Base-by-base conservation (phyloP, 2,329 filamentous ascomycete species). In the Tolypocladium cylindrosporum region DNA sequence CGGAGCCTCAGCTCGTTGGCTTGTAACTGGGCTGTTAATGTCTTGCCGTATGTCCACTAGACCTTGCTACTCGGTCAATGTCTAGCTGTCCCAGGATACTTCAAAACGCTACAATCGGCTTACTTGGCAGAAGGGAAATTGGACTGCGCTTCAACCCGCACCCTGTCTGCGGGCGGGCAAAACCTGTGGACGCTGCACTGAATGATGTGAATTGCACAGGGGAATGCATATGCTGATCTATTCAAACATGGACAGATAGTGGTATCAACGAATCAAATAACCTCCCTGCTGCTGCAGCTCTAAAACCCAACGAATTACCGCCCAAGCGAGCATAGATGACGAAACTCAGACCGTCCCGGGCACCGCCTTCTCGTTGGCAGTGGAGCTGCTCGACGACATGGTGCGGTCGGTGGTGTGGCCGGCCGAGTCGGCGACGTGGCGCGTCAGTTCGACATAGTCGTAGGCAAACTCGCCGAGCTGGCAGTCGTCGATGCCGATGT, bases 401-500 rank as follows among this genome's bases (percentile, higher is more conserved):
- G 60, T 64, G 54, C 55, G 51, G 36, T 59, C 58, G 24, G 57
- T 54, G 24, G 37, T 55, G n/a, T 61, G 58, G 58, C 63, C 62
- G 9, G 62, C 62, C 31, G 65, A 60, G 58, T 73, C 78, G 60
- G 71, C 74, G 57, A 91, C 83, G 65, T 92, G 87, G 57, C 81
- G 77, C 45, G 77, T 78, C 54, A 84, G 69, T 81, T 91, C 88
- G 65, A 91, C 88, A 71, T 91, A 91, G 71, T 91, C 88, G 76
- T 91, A 91, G 36, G 88, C 88, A 67, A 91, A 91, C 74, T 92
- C 89, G 72, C 89, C 89, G 55, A 91, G 85, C 75, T 91, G 86
- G 69, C 83, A 82, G 66, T 91, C 88, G 67, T 91, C 89, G 37
- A 85, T 75, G 55, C 87, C 87, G 31, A 87, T 76, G 56, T 89